phyloP scores from a whole-genome alignment of 106 monocot species.

The Hemerocallis citrina region DNA sequence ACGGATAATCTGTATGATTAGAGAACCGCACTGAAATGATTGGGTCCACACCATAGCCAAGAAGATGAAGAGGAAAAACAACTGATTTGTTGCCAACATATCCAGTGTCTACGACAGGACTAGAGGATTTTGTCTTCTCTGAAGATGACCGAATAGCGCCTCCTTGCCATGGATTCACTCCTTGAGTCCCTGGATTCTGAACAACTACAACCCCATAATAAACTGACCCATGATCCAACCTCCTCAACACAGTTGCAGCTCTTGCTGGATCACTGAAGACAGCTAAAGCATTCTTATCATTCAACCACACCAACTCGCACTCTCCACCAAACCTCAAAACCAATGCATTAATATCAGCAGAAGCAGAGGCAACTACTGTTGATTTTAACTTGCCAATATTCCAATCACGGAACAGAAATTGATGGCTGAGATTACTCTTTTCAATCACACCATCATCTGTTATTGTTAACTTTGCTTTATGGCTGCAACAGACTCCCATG shows the following conservation, averaged over 20 bases:
- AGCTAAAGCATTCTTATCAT: constrained; percentile 93
- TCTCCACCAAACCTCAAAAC: constrained; percentile 94
- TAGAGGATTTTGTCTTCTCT: too few species aligned
- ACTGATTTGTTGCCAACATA: too few species aligned
- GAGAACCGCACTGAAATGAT: too few species aligned
- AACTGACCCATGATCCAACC: constrained; percentile 68
- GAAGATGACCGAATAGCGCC: too few species aligned
- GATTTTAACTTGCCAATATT: constrained; percentile 97
- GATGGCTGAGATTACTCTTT: constrained; percentile 91
- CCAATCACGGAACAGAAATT: constrained; percentile 93
- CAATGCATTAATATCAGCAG: constrained; percentile 58
- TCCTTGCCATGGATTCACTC: constrained; percentile 3
- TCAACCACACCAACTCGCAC: constrained; percentile 92
- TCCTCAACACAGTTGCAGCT: constrained; percentile 83
- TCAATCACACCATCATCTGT: constrained; percentile 98
- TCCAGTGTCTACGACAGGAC: too few species aligned
- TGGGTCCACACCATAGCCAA: too few species aligned
- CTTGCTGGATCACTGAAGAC: constrained; percentile 78
- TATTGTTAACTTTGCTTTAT: constrained; percentile 68
- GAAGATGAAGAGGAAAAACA: too few species aligned
- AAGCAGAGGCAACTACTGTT: constrained; percentile 79
- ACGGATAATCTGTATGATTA: too few species aligned
- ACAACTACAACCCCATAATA: constrained; percentile 72
- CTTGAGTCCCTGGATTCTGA: constrained; percentile 20
- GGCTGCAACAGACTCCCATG: constrained; percentile 87